phyloP scores from a whole-genome alignment of 192 early-diverging fungal species.

The Radiomyces spectabilis region DNA sequence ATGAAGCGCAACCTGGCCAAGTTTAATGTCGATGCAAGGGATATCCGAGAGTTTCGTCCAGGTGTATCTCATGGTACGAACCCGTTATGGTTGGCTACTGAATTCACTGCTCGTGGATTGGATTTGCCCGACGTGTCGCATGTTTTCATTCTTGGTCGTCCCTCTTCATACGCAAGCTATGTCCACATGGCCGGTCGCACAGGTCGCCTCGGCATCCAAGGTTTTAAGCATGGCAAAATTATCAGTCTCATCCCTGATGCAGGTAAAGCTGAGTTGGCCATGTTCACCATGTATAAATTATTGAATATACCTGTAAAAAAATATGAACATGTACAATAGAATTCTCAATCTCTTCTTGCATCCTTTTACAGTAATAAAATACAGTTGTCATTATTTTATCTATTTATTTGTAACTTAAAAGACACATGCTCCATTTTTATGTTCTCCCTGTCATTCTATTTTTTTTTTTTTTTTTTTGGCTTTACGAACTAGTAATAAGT shows the following conservation, averaged over 20 bases:
- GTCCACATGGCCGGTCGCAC: conserved; percentile 86
- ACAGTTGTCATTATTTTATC: no score
- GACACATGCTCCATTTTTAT: no score
- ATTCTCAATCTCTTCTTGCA: no score
- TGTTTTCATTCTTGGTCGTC: conserved; percentile 80
- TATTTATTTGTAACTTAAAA: no score
- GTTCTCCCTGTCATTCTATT: no score
- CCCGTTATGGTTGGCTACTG: conserved; percentile 46
- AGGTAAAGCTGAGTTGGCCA: conserved; percentile 31
- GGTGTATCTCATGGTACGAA: no score
- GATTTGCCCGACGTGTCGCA: conserved; percentile 74
- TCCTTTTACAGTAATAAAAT: no score
- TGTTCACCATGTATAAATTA: conserved; percentile 33
- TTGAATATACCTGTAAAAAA: conserved; percentile 16
- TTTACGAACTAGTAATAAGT: no score
- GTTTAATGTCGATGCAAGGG: conserved; percentile 25
- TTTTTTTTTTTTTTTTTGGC: no score
- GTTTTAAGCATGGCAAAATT: conserved; percentile 27
- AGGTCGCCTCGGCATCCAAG: conserved; percentile 63
- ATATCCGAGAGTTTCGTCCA: conserved; percentile 24
- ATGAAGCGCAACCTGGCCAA: conserved; percentile 23
- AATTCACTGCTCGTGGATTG: conserved; percentile 73
- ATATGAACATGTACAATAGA: conserved; percentile 11
- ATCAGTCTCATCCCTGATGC: conserved; percentile 39
- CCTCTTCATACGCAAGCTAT: conserved; percentile 60